Base-by-base conservation (phyloP, 2,329 filamentous ascomycete genomes). In the Arachnomyces sp. region DNA sequence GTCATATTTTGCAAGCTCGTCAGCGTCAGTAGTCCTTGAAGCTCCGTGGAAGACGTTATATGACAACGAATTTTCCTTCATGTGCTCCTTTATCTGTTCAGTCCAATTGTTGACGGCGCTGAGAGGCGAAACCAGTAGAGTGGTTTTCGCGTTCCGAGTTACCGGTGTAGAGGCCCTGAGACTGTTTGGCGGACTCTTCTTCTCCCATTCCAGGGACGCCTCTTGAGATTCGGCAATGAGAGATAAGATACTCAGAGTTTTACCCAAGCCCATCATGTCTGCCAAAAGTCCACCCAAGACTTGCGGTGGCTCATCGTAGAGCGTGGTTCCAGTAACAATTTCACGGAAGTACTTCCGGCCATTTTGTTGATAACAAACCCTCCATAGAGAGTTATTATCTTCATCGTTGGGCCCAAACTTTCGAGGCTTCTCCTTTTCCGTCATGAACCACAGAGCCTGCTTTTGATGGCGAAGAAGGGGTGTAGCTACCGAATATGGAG, bases 31-130 rank as follows among this genome's bases (percentile, higher is more conserved):
- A 46, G 77, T 80, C 5, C 92, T 78, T 50, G 79, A 82, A 0
- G 78, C 70, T 2, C 92, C 92, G 59, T 98, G 92, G 50, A 95
- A 96, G 40, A 92, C 77, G 57, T 92, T 86, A 54, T 79, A 86
- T 1, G 69, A 80, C 13, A 96, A 57, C 6, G 74, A 66, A 1
- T 71, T 74, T 1, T 76, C 71, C 36, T 75, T 72, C 34, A 94
- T 70, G 60, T 98, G 92, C 43, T 84, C 75, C 52, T 83, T 83
- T 45, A 96, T 86, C 62, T 98, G 92, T 50, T 88, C 80, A 52
- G 90, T 84, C 92, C 92, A 98, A 55, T 96, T 98, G 17, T 84
- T 82, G 43, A 96, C 80, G 0, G 90, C 92, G 54, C 86, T 95
- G 2, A 95, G 73, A 1, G 92, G 92, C 42, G 85, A 93, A 12